These are phyloP conservation scores for Termitomyces sp. DNA, from an alignment of 1,284 basidiomycete genomes.

Conservation along the genomic window DNA sequence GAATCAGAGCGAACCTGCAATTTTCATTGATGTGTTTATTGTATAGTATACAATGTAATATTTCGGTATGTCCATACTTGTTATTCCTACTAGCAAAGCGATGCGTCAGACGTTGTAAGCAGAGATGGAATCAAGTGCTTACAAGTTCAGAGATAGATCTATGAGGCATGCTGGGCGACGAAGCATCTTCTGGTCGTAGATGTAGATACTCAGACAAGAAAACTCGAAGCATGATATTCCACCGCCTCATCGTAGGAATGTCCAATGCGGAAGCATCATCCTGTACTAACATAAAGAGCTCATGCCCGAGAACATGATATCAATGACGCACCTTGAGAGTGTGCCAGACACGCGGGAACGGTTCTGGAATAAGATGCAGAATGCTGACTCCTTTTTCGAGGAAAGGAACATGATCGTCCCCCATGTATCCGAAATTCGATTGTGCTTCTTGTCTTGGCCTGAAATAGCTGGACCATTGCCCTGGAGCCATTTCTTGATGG, in stretches of 20 bases:
- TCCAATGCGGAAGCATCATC: constrained; percentile 89
- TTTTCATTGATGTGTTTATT: not conserved
- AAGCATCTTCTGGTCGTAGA: constrained; percentile 44
- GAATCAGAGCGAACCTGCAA: not conserved
- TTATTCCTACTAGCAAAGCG: constrained; percentile 21
- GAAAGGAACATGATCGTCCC: constrained; percentile 96
- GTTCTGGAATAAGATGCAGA: constrained; percentile 85
- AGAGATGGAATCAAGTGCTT: constrained; percentile 11
- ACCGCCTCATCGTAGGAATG: constrained; percentile 79
- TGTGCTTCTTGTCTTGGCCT: constrained; percentile 37
- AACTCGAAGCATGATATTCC: constrained; percentile 86
- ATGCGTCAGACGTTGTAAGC: constrained; percentile 3
- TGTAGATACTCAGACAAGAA: constrained; percentile 90
- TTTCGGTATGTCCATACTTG: not conserved
- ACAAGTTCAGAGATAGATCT: constrained; percentile 35
- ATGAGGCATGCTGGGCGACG: constrained; percentile 21
- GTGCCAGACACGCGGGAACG: constrained; percentile 94
- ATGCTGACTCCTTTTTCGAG: constrained; percentile 79
- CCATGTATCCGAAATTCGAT: constrained; percentile 60
- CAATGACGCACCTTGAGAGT: constrained; percentile 49
- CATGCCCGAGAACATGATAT: not conserved
- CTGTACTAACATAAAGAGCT: constrained; percentile 33
- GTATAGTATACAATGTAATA: constrained; percentile 5
- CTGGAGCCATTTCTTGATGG: constrained; percentile 37
- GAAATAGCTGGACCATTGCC: constrained; percentile 62